Evolutionary conservation across 208 protist genomes (phyloP).

Genomic region (Hexamita inflata): DNA sequence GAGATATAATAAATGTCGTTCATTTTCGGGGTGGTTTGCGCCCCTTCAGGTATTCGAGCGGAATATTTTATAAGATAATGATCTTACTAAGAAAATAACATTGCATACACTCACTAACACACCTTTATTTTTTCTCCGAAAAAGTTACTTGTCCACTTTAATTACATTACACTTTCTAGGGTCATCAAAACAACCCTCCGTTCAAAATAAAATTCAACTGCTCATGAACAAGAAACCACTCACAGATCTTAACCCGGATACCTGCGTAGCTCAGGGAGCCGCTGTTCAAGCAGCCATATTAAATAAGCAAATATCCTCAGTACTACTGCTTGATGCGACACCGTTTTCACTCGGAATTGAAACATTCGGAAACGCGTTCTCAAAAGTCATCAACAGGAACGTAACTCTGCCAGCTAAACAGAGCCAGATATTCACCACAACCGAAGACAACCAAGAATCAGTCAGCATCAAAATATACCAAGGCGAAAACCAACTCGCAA

Average conservation of each 20-base stretch:
- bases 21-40: too few relatives aligned
- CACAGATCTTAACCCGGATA: constrained; percentile 33
- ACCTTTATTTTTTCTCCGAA: too few relatives aligned
- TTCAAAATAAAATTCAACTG: neutral
- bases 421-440: constrained; percentile 74
- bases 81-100: too few relatives aligned
- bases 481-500: constrained; percentile 84
- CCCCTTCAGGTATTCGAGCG: too few relatives aligned
- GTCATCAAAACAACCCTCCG: constrained; percentile 61
- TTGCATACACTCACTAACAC: too few relatives aligned
- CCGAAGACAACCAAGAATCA: constrained; percentile 84
- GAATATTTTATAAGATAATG: too few relatives aligned
- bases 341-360: constrained; percentile 76
- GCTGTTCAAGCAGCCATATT: constrained; percentile 37
- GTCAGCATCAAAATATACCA: constrained; percentile 97
- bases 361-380: constrained; percentile 77
- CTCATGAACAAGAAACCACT: neutral
- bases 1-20: too few relatives aligned
- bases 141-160: too few relatives aligned
- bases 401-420: constrained; percentile 73
- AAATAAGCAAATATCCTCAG: constrained; percentile 47
- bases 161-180: too few relatives aligned
- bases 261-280: constrained; percentile 36
- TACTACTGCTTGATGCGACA: constrained; percentile 75
- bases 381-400: constrained; percentile 68